Conservation (phyloP, 192 early-diverging fungal species). For the Allomyces arbusculus region DNA sequence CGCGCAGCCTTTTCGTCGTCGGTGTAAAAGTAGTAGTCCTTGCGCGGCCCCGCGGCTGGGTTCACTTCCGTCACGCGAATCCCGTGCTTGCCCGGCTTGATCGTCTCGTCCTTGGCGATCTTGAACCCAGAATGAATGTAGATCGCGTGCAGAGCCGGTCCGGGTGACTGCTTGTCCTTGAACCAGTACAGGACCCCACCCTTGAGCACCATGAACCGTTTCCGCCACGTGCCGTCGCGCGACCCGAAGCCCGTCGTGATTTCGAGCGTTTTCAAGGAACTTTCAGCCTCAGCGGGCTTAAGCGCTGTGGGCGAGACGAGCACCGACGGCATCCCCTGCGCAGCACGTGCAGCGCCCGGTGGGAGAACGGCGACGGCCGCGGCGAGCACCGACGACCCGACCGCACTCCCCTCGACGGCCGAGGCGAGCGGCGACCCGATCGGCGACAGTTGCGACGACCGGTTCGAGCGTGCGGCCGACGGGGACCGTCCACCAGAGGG, state of each 20-base stretch:
- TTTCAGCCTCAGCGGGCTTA: background rate
- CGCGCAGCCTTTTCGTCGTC: background rate
- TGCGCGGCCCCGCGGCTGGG: background rate
- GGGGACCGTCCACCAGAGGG: background rate
- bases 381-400: background rate
- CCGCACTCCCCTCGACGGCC: no score
- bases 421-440: no score
- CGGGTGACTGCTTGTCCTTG: constrained; percentile 1
- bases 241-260: background rate
- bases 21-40: background rate
- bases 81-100: background rate
- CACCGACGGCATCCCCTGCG: background rate
- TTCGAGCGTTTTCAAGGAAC: background rate
- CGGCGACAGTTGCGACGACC: background rate
- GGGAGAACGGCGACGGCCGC: background rate
- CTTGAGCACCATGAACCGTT: constrained; percentile 11
- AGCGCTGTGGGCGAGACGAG: background rate
- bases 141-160: background rate
- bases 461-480: background rate
- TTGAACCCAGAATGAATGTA: background rate
- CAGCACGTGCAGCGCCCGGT: background rate
- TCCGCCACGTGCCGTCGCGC: constrained; percentile 4
- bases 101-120: background rate
- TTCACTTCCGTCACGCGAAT: background rate
- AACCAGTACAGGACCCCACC: constrained; percentile 4